Base-by-base conservation (phyloP, 148 eudicot genomes). In the Dysphania ambrosioides region DNA sequence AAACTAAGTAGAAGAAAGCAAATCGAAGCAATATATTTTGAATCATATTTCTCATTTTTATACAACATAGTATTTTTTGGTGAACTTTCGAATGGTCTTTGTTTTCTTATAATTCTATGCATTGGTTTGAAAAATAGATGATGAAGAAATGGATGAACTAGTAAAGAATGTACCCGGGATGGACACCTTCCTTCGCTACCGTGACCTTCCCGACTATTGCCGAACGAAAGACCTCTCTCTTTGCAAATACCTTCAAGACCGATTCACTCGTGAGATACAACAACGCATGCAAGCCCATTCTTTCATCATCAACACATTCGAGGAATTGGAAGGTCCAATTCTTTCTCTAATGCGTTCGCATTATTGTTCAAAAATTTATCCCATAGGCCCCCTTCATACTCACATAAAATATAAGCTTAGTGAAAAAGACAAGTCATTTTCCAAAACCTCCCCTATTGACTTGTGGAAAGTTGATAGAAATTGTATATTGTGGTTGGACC, bases 331-430 rank as follows among this genome's bases (percentile, higher is more conserved):
- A 36, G 83, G 71, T 5, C 82, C 85, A 0, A 35, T 61, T 34
- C 71, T 86, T 21, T 79, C 87, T 27, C 85, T 42, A 42, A 69
- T 84, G 27, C 80, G 73, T 4, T 30, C 70, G 13, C 66, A 63
- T 3, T n/a, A n/a, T n/a, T 65, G 51, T 38, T 47, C 86, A 3
- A 70, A n/a, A 1, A 44, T 81, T 40, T 86, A 86, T 75, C 23
- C 88, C 42, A 80, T 86, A 15, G 92, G 90, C 10, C 90, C 92
- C 10, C 58, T 88, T 24, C 90, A 86, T 35, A 79, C 75, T 8
- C 86, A 83, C 18, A 68, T 81, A 5, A 73, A 76, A 49, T 40
- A 66, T 59, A 78, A 62, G 51, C 79, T 78, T 2, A 55, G 41
- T 3, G 16, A 44, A 66, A 4, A 41, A 35, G 8, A 8, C 70